These are phyloP conservation scores for Proliferodiscus dingleyae DNA, from an alignment of 2,329 filamentous ascomycete species.

Conservation along the genomic window DNA sequence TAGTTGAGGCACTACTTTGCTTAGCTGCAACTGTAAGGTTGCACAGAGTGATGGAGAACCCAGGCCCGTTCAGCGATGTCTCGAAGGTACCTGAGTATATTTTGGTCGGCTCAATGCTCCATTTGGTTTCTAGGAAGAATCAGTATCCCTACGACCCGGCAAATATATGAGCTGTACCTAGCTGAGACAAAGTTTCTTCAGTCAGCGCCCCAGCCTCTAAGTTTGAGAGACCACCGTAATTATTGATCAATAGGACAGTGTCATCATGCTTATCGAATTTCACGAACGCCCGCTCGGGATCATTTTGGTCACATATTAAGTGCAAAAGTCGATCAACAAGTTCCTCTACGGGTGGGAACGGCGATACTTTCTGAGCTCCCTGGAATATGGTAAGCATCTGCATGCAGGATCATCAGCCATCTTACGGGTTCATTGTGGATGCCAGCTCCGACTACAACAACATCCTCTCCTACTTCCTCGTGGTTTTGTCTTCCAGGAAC, in stretches of 20 bases:
- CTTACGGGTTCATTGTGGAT: constrained; percentile 60
- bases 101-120: constrained; percentile 43
- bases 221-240: constrained; percentile 54
- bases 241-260: constrained; percentile 51
- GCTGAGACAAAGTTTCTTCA: constrained; percentile 36
- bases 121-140: constrained; percentile 35
- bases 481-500: constrained; percentile 47
- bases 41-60: constrained; percentile 50
- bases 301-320: constrained; percentile 41
- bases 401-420: constrained; percentile 8
- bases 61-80: constrained; percentile 50
- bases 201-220: constrained; percentile 51
- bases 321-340: constrained; percentile 43
- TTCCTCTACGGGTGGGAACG: constrained; percentile 45
- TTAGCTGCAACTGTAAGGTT: constrained; percentile 40
- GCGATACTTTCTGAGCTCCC: constrained; percentile 41
- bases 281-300: constrained; percentile 45
- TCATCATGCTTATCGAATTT: constrained; percentile 41
- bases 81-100: constrained; percentile 46
- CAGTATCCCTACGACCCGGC: not conserved
- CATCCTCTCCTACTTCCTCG: constrained; percentile 42
- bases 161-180: constrained; percentile 23
- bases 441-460: constrained; percentile 61
- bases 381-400: constrained; percentile 8
- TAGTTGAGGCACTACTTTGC: constrained; percentile 20